Base-by-base conservation (phyloP, 306 rosid species). In the Lathyrus sativus region DNA sequence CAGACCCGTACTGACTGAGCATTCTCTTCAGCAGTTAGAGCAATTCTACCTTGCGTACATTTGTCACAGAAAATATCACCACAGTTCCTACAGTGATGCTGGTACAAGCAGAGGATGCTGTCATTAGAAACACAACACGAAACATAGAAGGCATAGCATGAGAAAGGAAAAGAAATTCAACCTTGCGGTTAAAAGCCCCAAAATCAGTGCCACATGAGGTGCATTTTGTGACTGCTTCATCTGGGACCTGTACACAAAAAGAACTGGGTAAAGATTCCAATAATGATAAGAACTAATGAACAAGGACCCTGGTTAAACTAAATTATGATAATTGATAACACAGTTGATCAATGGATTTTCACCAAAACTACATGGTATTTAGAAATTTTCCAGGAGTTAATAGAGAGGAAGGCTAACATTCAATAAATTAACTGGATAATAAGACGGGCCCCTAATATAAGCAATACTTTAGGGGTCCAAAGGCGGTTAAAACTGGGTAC, bases 41-140 rank as follows among this genome's bases (percentile, higher is more conserved):
- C 87, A 73, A 85, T 88, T 81, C 97, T 88, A 62, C 97, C 99
- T 12, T 87, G 90, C 17, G 99, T 95, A 68, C 97, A 95, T 86
- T 90, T 95, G 84, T 90, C 97, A 65, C 99, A 95, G 86, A 90
- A 95, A 76, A 95, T 88, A 67, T 90, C 99, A 22, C 99, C 99
- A 85, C 99, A 95, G 79, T 88, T 95, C 74, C 99, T 82, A 79
- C 99, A 95, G 82, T 95, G 99, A 74, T 95, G 99, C 99, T 95
- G 85, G 81, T 18, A 70, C 67, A 67, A 71, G 58, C 9, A 57
- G 77, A 63, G 75, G 65, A 35, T 38, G 19, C 28, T 45, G 74
- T 49, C 71, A 51, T 76, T 70, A 79, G 66, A 51, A 81, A 73
- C 31, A 29, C 28, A 50, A 19, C 43, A 73, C 65, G 55, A 19